phyloP scores from a whole-genome alignment of 352 stramenopile species.

The Pythium insidiosum region DNA sequence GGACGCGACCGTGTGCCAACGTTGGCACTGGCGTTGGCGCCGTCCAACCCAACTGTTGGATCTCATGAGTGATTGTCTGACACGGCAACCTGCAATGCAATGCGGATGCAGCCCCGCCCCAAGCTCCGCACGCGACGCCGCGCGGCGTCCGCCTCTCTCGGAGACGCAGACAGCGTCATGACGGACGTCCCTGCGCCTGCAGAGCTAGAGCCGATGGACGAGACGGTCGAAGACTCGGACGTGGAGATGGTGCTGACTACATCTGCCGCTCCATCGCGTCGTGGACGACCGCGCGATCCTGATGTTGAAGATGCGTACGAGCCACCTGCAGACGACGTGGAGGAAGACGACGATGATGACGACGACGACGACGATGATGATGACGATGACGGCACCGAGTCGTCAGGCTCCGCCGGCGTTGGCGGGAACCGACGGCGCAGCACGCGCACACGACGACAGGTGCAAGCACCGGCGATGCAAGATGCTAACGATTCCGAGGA shows the following conservation, averaged over 20 bases:
- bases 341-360: constrained; percentile 29
- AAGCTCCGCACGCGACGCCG: constrained; percentile 31
- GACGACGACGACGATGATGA: constrained; percentile 15
- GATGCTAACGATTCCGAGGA: too few relatives aligned
- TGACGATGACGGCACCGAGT: constrained; percentile 6
- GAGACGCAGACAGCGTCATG: too few relatives aligned
- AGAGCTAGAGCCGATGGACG: too few relatives aligned
- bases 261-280: too few relatives aligned
- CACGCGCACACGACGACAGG: constrained; percentile 13
- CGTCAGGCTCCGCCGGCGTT: constrained; percentile 8
- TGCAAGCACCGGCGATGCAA: too few relatives aligned
- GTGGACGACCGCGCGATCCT: too few relatives aligned
- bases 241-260: too few relatives aligned
- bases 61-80: background rate
- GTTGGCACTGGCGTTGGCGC: background rate
- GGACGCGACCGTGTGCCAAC: constrained; percentile 13
- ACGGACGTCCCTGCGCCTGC: too few relatives aligned
- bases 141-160: background rate
- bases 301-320: constrained; percentile 10
- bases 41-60: too few relatives aligned
- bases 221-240: too few relatives aligned
- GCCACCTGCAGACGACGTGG: constrained; percentile 11
- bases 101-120: constrained; percentile 16
- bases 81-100: background rate
- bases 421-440: constrained; percentile 29